These are phyloP conservation scores for Ogataea glucozyma DNA, from an alignment of 805 yeast species.

Conservation along the genomic window DNA sequence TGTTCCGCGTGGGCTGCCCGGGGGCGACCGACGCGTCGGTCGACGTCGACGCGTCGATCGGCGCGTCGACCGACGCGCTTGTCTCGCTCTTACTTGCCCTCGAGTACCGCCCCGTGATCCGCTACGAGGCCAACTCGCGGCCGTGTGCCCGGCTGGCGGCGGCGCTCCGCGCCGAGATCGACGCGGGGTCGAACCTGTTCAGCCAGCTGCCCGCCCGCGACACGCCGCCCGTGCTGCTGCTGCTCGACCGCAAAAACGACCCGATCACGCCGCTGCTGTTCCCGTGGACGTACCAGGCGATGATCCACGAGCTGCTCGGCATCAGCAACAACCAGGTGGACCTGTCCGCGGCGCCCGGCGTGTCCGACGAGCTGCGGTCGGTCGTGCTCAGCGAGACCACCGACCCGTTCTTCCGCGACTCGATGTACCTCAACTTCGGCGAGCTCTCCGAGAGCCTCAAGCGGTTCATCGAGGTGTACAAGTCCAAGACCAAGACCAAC, in stretches of 20 bases:
- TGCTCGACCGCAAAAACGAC: slow-evolving; percentile 84
- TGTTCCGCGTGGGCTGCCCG: slow-evolving; percentile 45
- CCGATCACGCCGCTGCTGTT: slow-evolving; percentile 89
- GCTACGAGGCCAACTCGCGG: slow-evolving; percentile 71
- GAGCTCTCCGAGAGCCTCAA: slow-evolving; percentile 89
- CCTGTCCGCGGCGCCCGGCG: slow-evolving; percentile 54
- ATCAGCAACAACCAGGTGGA: slow-evolving; percentile 80
- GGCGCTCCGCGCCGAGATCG: slow-evolving; percentile 59
- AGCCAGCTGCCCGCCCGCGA: slow-evolving; percentile 62
- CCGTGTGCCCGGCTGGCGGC: slow-evolving; percentile 68
- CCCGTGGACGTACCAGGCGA: slow-evolving; percentile 98
- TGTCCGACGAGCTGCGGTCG: slow-evolving; percentile 58
- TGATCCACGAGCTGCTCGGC: slow-evolving; percentile 92
- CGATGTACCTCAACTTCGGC: slow-evolving; percentile 91
- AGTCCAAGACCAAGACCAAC: slow-evolving; percentile 72
- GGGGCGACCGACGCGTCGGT: slow-evolving; percentile 50
- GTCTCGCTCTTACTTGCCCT: slow-evolving; percentile 66
- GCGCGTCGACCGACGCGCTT: slow-evolving; percentile 43
- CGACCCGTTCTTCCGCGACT: slow-evolving; percentile 75
- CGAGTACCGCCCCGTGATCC: slow-evolving; percentile 74
- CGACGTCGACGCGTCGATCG: slow-evolving; percentile 43
- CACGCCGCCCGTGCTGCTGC: slow-evolving; percentile 68
- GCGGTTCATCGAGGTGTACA: slow-evolving; percentile 79
- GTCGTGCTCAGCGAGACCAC: slow-evolving; percentile 66
- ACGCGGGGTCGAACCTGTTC: slow-evolving; percentile 60